Base-by-base conservation (phyloP, 768 basidiomycete species). In the Amylocystis lapponica region DNA sequence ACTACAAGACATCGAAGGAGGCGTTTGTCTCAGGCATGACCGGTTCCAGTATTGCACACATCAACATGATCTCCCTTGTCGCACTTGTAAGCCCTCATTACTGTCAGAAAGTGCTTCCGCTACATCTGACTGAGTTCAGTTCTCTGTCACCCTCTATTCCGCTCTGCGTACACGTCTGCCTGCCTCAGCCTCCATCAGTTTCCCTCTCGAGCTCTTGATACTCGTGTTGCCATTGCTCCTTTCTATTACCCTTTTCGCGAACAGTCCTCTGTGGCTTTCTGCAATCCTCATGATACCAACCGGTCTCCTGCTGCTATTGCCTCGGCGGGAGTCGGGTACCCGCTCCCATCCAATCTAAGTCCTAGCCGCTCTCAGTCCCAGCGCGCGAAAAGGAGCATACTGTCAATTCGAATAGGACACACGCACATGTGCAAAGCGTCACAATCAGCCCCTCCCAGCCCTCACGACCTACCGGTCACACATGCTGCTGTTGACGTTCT, bases 401-500 rank as follows among this genome's bases (percentile, higher is more conserved):
- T 48, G 41, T 11, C 11, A 37, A 14, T 20, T 21, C 26, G 25
- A 19, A 31, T 34, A 17, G 23, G 35, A 3, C 25, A 31, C 5
- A 27, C 26, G 9, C 56, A 74, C n/a, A 49, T n/a, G n/a, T n/a
- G n/a, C n/a, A n/a, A n/a, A n/a, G n/a, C 3, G 25, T n/a, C 19
- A 39, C 41, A 32, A 31, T 39, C 12, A 46, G 58, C 22, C 50
- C 68, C 64, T 91, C 35, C 79, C 90, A 1, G 83, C 90, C 30
- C 60, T 99, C 43, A 89, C 91, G 10, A 78, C 83, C 0, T 98
- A 95, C 60, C 72, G 96, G 34, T 82, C 93, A 3, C 88, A 96
- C 57, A 94, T 97, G 93, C 84, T 98, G 75, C 67, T 96, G 16
- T 79, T 98, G 74, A 97, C 96, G 0, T 63, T 86, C 27, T 72